Conservation (phyloP, 2,329 filamentous ascomycete genomes). For the Hortaea werneckii region DNA sequence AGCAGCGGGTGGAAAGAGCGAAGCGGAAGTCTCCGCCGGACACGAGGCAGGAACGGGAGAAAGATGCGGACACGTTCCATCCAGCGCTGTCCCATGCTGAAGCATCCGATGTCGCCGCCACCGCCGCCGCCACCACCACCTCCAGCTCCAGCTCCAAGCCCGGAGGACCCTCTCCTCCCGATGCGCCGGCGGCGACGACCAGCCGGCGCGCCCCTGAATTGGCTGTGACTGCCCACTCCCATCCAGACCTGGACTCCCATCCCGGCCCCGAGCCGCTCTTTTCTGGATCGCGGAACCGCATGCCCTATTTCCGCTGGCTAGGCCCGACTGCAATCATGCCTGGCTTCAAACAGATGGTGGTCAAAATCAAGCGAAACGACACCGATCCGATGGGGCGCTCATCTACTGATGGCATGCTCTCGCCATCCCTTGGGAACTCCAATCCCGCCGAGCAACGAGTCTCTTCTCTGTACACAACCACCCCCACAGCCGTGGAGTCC, state of each 20-base stretch:
- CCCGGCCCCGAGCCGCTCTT: slow-evolving; percentile 16
- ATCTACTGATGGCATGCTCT: slow-evolving; percentile 32
- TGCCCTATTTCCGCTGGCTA: slow-evolving; percentile 86
- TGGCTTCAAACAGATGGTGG: slow-evolving; percentile 87
- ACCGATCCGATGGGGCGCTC: slow-evolving; percentile 51
- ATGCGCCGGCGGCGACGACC: neutral
- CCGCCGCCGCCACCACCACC: neutral
- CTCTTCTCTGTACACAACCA: slow-evolving; percentile 14
- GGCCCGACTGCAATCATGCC: slow-evolving; percentile 85
- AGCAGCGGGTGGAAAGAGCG: neutral
- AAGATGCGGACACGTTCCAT: neutral
- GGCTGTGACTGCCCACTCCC: no score
- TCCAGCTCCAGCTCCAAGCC: neutral
- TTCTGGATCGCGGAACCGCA: slow-evolving; percentile 44
- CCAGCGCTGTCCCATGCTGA: neutral
- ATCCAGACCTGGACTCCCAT: neutral
- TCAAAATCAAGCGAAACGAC: slow-evolving; percentile 58
- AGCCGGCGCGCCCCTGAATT: neutral
- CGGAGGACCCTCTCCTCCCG: no score
- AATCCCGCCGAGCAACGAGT: slow-evolving; percentile 8
- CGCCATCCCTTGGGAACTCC: slow-evolving; percentile 15
- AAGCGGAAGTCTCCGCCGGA: neutral
- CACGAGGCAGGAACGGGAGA: neutral
- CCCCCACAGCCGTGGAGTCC: slow-evolving; percentile 19
- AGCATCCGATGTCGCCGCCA: neutral